A percentile compares a stretch with the other conserved stretches of the same genome.
Conservation (phyloP, 129 eudicot genomes). For the Artemisia annua region DNA sequence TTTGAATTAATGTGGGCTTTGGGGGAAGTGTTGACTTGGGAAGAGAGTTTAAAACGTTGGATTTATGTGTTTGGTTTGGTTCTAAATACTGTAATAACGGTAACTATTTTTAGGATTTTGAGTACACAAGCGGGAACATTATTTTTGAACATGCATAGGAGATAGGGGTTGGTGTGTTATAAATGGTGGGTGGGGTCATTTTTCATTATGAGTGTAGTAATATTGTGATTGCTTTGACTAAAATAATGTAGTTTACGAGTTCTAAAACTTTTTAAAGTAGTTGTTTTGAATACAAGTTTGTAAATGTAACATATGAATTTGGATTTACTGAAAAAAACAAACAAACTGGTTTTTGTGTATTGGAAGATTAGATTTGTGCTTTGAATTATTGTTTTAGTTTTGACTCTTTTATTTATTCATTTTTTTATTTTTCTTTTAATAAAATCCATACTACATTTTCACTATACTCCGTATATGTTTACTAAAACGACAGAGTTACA, state of each 20-base stretch:
- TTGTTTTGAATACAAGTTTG: not conserved
- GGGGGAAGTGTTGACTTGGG: slow-evolving; percentile 33
- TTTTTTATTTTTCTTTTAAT: too few relatives aligned
- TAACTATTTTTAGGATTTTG: slow-evolving; percentile 29
- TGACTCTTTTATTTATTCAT: too few relatives aligned
- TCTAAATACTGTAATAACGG: slow-evolving; percentile 38
- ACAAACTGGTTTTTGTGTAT: not conserved
- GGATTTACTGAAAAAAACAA: not conserved
- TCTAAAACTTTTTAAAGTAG: not conserved
- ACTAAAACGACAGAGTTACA: not conserved
- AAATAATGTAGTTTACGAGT: not conserved
- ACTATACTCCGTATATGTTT: not conserved
- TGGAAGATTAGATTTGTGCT: not conserved
- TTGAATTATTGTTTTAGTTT: not conserved
- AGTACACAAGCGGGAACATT: slow-evolving; percentile 40
- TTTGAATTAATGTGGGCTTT: slow-evolving; percentile 30
- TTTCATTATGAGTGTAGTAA: not conserved
- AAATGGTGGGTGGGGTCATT: slow-evolving; percentile 28
- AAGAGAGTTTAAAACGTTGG: slow-evolving; percentile 32
- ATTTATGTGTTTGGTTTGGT: slow-evolving; percentile 31
- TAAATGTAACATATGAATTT: too few relatives aligned
- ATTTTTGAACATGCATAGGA: slow-evolving; percentile 14
- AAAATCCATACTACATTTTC: not conserved
- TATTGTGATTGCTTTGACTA: slow-evolving; percentile 14
- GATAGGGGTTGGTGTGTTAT: slow-evolving; percentile 6